Base-by-base conservation (phyloP, 2,329 filamentous ascomycete genomes). In the Cordyceps farinosa region DNA sequence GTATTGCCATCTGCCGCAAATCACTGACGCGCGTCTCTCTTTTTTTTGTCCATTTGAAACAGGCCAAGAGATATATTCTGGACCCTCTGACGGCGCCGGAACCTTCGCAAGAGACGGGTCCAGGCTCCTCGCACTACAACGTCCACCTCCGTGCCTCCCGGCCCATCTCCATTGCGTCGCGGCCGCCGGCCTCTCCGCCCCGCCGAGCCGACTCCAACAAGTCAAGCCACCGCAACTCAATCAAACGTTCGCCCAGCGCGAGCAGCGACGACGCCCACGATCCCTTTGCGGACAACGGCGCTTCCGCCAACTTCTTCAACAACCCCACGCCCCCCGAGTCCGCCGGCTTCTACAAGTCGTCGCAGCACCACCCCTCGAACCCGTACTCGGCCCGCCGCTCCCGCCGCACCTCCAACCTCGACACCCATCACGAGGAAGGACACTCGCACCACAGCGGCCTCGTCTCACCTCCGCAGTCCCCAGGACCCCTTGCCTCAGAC, bases 81-180 rank as follows among this genome's bases (percentile, higher is more conserved):
- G 87, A 90, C 69, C 90, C 89, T 67, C 78, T 92, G 66, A 86
- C 80, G 69, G 87, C 82, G 29, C 87, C 87, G 10, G 86, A 90
- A 66, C 89, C 89, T 15, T 85, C 80, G 65, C 83, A 88, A 66
- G 86, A 90, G 71, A 89, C 85, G 54, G 87, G 88, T 8, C 83
- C 84, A n/a, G 84, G 84, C 64, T 79, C 80, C 3, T 84, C 85
- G 66, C 84, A 86, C 69, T 74, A 79, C 79, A 74, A 72, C 60
- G 66, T 67, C 62, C 70, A 67, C 22, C 70, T 68, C 54, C 65
- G 67, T 45, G 57, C 66, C 3, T 67, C 45, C 30, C 62, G 53
- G 15, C n/a, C 58, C 44, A 45, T 34, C 34, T 22, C 53, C 30
- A 27, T 40, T 15, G 42, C 42, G 6, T 29, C 40, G 38, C 38